Conservation (phyloP, 176 grass and related monocot genomes). For the Oryza punctata region DNA sequence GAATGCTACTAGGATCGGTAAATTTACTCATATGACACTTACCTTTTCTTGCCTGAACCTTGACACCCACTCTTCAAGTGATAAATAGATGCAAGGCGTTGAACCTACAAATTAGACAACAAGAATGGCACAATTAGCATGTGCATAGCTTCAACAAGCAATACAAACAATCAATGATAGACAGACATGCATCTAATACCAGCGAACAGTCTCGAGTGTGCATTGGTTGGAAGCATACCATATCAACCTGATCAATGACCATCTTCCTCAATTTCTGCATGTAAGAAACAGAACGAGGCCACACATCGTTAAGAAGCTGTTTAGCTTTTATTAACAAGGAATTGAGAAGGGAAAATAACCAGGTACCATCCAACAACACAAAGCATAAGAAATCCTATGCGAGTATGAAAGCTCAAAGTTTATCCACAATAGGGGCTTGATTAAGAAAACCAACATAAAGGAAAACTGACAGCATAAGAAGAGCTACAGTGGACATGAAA, state of each 20-base stretch:
- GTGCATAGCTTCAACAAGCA: not conserved
- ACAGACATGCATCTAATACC: conserved; percentile 38
- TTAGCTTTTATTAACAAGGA: not conserved
- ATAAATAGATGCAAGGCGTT: conserved; percentile 90
- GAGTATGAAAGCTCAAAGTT: conserved; percentile 4
- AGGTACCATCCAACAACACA: not conserved
- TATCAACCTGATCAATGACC: conserved; percentile 72
- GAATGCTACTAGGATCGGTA: not conserved
- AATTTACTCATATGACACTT: conserved; percentile 10
- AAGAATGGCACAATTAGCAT: conserved; percentile 1
- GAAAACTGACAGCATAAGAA: conserved; percentile 9
- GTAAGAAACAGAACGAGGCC: conserved; percentile 19
- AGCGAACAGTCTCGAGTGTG: conserved; percentile 80
- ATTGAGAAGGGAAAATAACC: not conserved
- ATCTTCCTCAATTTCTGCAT: conserved; percentile 83
- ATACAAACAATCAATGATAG: conserved; percentile 2
- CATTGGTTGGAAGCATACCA: conserved; percentile 86
- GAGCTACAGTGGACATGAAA: not conserved
- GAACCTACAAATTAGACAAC: conserved; percentile 55
- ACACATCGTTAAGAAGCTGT: not conserved
- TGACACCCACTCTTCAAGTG: conserved; percentile 68
- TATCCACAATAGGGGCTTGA: not conserved
- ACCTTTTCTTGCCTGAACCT: conserved; percentile 96
- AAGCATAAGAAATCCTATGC: not conserved
- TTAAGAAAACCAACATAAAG: conserved; percentile 5